Percentiles rank a stretch among this genome's conserved stretches.
Evolutionary conservation across 208 protist genomes (phyloP).

Genomic region (Crithidia brevicula): DNA sequence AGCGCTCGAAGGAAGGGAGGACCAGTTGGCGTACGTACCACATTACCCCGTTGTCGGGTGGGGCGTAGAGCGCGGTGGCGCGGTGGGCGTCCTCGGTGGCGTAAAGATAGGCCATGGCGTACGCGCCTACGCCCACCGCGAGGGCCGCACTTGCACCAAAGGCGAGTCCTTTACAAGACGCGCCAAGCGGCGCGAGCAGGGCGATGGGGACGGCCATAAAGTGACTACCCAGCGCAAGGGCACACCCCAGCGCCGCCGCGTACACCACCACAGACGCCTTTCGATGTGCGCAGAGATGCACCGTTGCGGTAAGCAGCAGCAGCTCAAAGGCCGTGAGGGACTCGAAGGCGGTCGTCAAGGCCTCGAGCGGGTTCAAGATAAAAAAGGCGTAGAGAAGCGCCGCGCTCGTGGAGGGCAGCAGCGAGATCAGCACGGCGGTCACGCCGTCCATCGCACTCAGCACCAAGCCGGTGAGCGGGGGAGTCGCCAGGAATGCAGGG

Average conservation of each 20-base stretch:
- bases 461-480: constrained; percentile 37
- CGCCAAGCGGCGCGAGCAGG: constrained; percentile 61
- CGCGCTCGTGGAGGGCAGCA: constrained; percentile 42
- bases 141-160: constrained; percentile 18
- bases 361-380: constrained; percentile 65
- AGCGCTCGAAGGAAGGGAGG: constrained; percentile 55
- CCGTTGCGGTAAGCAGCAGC: constrained; percentile 47
- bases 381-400: constrained; percentile 67
- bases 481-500: constrained; percentile 34
- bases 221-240: constrained; percentile 40
- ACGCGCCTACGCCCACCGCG: constrained; percentile 21
- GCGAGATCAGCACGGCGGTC: constrained; percentile 57
- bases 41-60: constrained; percentile 68
- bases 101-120: constrained; percentile 39
- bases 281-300: constrained; percentile 39
- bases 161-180: constrained; percentile 11
- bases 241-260: constrained; percentile 32
- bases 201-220: constrained; percentile 64
- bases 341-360: constrained; percentile 48
- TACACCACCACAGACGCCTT: not conserved
- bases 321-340: constrained; percentile 67
- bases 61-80: constrained; percentile 59
- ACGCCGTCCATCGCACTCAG: constrained; percentile 68
- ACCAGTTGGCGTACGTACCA: constrained; percentile 84
- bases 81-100: constrained; percentile 18